Evolutionary conservation across 805 yeast genomes (phyloP).

Genomic region (Ogataea glucozyma): DNA sequence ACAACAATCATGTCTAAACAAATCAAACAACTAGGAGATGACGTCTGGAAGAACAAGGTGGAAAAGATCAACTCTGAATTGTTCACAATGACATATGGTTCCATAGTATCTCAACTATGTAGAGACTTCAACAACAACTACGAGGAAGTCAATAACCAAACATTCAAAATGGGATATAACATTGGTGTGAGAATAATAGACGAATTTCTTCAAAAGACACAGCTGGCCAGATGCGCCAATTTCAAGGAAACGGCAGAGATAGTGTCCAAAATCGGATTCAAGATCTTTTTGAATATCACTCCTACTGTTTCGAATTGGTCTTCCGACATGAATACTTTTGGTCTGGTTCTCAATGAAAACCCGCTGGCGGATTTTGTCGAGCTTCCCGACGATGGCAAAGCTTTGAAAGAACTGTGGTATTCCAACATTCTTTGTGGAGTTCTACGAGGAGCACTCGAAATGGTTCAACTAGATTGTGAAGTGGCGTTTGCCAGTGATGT

Average conservation of each 20-base stretch:
- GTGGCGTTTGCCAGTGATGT: constrained; percentile 77
- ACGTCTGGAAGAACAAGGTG: constrained; percentile 84
- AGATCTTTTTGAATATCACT: constrained; percentile 77
- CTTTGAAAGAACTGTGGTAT: constrained; percentile 81
- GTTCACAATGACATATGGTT: constrained; percentile 92
- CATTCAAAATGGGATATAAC: constrained; percentile 92
- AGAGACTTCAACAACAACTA: constrained; percentile 79
- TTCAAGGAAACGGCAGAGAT: constrained; percentile 88
- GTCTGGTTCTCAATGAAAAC: constrained; percentile 74
- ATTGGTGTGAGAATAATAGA: constrained; percentile 90
- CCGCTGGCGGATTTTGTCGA: constrained; percentile 96
- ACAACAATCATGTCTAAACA: constrained; percentile 36
- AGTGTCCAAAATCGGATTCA: constrained; percentile 84
- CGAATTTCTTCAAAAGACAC: constrained; percentile 87
- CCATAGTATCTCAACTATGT: constrained; percentile 88
- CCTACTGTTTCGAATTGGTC: constrained; percentile 75
- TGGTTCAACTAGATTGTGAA: constrained; percentile 94
- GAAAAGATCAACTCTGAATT: constrained; percentile 92
- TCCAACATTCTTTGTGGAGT: constrained; percentile 90
- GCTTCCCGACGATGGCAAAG: constrained; percentile 76
- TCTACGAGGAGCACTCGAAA: constrained; percentile 85
- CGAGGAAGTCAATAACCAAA: constrained; percentile 73
- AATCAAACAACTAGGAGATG: constrained; percentile 66
- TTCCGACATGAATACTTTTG: constrained; percentile 70
- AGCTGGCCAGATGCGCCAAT: constrained; percentile 75